Conservation (phyloP, 768 basidiomycete genomes). For the Tulasnella sp. region DNA sequence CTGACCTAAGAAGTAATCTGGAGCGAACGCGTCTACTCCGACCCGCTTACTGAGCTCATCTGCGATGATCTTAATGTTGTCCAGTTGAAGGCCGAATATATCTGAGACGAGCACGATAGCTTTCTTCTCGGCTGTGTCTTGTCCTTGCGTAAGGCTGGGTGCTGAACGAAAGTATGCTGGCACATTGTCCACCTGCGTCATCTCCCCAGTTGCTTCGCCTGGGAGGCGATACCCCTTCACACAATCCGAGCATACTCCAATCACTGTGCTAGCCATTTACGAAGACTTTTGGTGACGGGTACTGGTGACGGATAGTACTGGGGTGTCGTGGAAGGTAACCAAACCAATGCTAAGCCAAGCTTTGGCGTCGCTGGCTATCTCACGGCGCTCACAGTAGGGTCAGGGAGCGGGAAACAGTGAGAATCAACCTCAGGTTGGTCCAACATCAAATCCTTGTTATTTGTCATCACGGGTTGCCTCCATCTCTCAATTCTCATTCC, state of each 20-base stretch:
- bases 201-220: conserved; percentile 12
- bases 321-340: no score
- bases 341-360: no score
- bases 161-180: neutral
- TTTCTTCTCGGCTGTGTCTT: conserved; percentile 21
- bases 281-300: no score
- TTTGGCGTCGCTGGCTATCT: no score
- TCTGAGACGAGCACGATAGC: conserved; percentile 48
- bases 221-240: neutral
- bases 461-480: no score
- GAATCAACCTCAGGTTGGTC: no score
- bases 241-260: conserved; percentile 3
- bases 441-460: no score
- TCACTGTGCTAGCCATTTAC: no score
- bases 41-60: conserved; percentile 41
- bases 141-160: neutral
- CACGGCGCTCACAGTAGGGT: no score
- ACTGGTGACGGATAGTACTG: no score
- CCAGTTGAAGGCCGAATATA: conserved; percentile 42
- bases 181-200: neutral
- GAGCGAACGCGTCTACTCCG: conserved; percentile 59
- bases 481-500: no score
- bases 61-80: conserved; percentile 48
- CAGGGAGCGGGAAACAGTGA: no score
- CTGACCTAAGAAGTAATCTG: conserved; percentile 48